Base-by-base conservation (phyloP, 73 alveolate species). In the Symbiodinium pilosum region DNA sequence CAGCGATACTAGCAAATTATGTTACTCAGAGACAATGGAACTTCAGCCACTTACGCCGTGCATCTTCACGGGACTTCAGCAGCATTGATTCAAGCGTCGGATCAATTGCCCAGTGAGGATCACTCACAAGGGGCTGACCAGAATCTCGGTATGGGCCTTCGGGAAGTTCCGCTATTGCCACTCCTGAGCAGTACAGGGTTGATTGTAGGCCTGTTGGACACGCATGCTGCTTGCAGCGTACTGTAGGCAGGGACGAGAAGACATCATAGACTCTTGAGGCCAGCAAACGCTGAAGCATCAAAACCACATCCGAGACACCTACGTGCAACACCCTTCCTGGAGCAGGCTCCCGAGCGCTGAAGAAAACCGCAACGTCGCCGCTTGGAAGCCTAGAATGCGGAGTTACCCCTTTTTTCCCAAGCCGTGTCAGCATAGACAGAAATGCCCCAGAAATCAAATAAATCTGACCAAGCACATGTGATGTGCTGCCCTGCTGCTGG, bases 51-150 rank as follows among this genome's bases (percentile, higher is more conserved):
- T n/a, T n/a, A n/a, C n/a, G n/a, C n/a, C n/a, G n/a, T n/a, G n/a
- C n/a, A n/a, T n/a, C n/a, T n/a, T n/a, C n/a, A n/a, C n/a, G n/a
- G n/a, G n/a, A 5, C 71, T 4, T 30, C 16, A 54, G 30, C 1
- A 54, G 26, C 26, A 21, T 28, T 52, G 21, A n/a, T 64, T 24
- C 92, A 5, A 59, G 95, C 38, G 36, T 7, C 95, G 95, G 73
- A 40, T 88, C 95, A 64, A 88, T 88, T 44, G 95, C 95, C 95
- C 95, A 59, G 30, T 88, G 95, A 3, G 95, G 95, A 32, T 88
- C 95, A 44, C 95, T 88, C 68, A 88, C 51, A 47, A 88, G 47
- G 28, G 87, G 95, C 20, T 68, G 73, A 6, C 95, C 95, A 14
- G 18, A 0, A 51, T 88, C 95, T 18, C 24, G 43, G 69, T 88